Evolutionary conservation across 225 moss, liverwort and hornwort species (phyloP).

Genomic region (Anthoceros angustus): DNA sequence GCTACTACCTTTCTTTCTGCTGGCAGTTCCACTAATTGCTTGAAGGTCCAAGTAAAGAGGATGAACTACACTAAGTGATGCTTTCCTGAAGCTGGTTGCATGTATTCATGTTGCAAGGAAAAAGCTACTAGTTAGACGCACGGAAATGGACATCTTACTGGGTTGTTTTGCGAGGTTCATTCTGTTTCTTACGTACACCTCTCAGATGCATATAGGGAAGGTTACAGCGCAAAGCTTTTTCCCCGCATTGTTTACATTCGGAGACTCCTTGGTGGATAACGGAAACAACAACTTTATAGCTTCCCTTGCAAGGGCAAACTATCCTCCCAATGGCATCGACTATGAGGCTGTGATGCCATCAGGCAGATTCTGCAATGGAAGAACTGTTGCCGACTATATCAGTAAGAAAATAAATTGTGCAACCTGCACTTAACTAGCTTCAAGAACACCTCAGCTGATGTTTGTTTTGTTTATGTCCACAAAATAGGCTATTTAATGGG

Average conservation of each 20-base stretch:
- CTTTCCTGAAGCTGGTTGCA: too few species aligned
- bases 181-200: too few species aligned
- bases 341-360: constrained; percentile 19
- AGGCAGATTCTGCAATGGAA: constrained; percentile 61
- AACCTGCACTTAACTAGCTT: too few species aligned
- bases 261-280: constrained; percentile 46
- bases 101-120: too few species aligned
- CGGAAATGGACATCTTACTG: too few species aligned
- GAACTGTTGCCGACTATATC: constrained; percentile 57
- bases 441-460: constrained; percentile 14
- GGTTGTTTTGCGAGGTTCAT: too few species aligned
- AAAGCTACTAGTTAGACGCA: too few species aligned
- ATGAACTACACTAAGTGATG: too few species aligned
- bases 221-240: neutral
- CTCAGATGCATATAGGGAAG: neutral
- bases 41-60: too few species aligned
- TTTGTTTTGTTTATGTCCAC: neutral
- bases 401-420: neutral
- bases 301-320: constrained; percentile 35
- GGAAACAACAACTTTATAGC: constrained; percentile 50
- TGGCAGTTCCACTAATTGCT: too few species aligned
- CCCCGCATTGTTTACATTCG: constrained; percentile 68
- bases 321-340: constrained; percentile 41
- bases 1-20: too few species aligned
- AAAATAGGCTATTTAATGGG: constrained; percentile 39